Conservation (phyloP, 345 rosid genomes). For the Arabidopsis suecica region DNA sequence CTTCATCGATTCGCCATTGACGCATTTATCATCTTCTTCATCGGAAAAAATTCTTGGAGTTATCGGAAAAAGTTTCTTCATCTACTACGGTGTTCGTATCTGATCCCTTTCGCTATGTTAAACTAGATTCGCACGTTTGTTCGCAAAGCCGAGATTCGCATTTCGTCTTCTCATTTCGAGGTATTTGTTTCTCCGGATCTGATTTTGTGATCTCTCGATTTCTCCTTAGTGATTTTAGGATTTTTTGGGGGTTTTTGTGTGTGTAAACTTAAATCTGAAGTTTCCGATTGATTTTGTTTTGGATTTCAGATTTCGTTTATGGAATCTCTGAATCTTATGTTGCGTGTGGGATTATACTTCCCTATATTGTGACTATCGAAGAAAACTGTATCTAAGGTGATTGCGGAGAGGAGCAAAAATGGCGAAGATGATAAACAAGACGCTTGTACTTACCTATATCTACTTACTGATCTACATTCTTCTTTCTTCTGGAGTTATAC, state of each 20-base stretch:
- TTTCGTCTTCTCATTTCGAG: conserved; percentile 26
- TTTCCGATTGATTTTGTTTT: conserved; percentile 4
- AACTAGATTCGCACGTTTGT: conserved; percentile 38
- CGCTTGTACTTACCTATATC: conserved; percentile 78
- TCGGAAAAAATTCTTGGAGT: neutral
- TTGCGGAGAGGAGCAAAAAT: conserved; percentile 36
- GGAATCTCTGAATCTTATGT: conserved; percentile 35
- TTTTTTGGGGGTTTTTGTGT: conserved; percentile 19
- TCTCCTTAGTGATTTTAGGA: conserved; percentile 26
- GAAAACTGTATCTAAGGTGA: conserved; percentile 24
- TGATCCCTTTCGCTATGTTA: conserved; percentile 17
- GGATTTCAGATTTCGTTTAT: conserved; percentile 36
- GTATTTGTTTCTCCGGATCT: conserved; percentile 36
- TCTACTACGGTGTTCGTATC: conserved; percentile 11
- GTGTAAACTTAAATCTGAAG: conserved; percentile 21
- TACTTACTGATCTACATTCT: conserved; percentile 82
- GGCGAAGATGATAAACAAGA: conserved; percentile 68
- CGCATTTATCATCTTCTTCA: conserved; percentile 31
- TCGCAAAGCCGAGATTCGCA: conserved; percentile 37
- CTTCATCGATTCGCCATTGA: conserved; percentile 37
- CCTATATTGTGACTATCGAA: conserved; percentile 32
- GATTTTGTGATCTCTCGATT: conserved; percentile 37
- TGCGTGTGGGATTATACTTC: conserved; percentile 28
- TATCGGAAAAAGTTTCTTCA: neutral
- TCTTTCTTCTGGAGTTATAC: conserved; percentile 89